Conservation (phyloP, 2,329 filamentous ascomycete genomes). For the Lasiodiplodia hormozganensis region DNA sequence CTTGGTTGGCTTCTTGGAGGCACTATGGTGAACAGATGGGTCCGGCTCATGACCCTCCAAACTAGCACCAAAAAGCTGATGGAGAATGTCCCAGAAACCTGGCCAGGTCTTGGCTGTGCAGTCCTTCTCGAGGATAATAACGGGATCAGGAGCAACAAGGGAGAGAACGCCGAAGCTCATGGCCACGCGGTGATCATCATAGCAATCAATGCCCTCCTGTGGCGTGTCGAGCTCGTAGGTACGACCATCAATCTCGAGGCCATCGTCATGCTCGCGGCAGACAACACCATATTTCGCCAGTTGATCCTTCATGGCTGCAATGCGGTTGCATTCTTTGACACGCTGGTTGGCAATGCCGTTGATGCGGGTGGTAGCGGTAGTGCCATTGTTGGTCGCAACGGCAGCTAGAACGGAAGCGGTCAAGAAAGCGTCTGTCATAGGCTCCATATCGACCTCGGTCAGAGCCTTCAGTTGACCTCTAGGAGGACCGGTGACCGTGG, state of each 20-base stretch:
- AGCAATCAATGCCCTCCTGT: constrained; percentile 79
- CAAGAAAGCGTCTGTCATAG: constrained; percentile 98
- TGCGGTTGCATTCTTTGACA: constrained; percentile 98
- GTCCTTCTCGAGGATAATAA: constrained; percentile 85
- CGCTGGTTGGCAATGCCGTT: constrained; percentile 96
- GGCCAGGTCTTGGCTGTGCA: constrained; percentile 99
- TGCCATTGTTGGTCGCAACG: constrained; percentile 74
- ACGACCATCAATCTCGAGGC: constrained; percentile 76
- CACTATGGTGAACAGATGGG: constrained; percentile 47
- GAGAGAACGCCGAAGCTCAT: constrained; percentile 98
- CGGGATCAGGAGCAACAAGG: constrained; percentile 71
- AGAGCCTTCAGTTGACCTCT: constrained; percentile 76
- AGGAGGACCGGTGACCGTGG: constrained; percentile 89
- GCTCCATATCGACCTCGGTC: constrained; percentile 92
- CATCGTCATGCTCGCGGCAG: constrained; percentile 89
- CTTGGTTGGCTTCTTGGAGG: constrained; percentile 48
- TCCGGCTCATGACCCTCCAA: constrained; percentile 75
- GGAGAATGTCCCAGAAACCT: constrained; percentile 94
- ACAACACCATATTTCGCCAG: constrained; percentile 90
- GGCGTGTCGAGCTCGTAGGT: constrained; percentile 59
- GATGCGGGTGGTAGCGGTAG: constrained; percentile 75
- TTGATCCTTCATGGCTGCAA: constrained; percentile 92
- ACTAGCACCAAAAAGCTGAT: constrained; percentile 75
- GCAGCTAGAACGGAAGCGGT: constrained; percentile 93
- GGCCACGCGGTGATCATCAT: constrained; percentile 95